A percentile compares a stretch with the other conserved stretches of the same genome.
Conservation (phyloP, 345 rosid species). For the Atalantia buxifolia region DNA sequence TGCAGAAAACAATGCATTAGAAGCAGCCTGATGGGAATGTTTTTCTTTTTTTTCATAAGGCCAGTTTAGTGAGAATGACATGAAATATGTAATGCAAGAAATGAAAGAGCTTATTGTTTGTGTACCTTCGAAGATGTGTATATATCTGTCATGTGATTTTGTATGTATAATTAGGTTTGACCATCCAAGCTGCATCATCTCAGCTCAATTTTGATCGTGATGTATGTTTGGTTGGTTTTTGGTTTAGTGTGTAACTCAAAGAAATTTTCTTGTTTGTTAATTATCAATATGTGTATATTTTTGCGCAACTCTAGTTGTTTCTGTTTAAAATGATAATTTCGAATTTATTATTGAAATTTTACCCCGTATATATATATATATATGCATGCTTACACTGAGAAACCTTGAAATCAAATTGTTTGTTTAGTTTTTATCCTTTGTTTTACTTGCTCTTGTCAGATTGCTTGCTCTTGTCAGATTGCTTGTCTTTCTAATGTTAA, state of each 20-base stretch:
- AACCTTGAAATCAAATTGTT: no score
- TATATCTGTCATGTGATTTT: not conserved
- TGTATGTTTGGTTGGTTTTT: not conserved
- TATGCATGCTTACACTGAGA: no score
- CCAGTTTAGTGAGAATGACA: not conserved
- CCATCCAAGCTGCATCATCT: conserved; percentile 9
- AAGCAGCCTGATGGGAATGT: not conserved
- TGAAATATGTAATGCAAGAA: not conserved
- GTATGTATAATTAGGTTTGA: not conserved
- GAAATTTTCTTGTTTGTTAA: not conserved
- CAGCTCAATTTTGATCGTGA: conserved; percentile 29
- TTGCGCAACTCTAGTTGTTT: no score
- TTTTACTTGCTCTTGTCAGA: no score
- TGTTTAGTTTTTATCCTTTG: no score
- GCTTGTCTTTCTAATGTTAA: not conserved
- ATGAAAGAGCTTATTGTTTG: not conserved
- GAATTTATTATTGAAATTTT: no score
- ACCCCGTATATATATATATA: no score
- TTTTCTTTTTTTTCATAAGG: no score
- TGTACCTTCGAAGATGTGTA: not conserved
- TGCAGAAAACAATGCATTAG: not conserved
- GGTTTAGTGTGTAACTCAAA: not conserved
- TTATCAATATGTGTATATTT: no score
- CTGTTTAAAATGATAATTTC: no score
- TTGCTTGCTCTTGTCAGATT: not conserved